Percentiles rank a stretch among this genome's conserved stretches.
These are phyloP conservation scores for Fagopyrum tataricum DNA, from an alignment of 148 eudicot species.

Conservation along the genomic window DNA sequence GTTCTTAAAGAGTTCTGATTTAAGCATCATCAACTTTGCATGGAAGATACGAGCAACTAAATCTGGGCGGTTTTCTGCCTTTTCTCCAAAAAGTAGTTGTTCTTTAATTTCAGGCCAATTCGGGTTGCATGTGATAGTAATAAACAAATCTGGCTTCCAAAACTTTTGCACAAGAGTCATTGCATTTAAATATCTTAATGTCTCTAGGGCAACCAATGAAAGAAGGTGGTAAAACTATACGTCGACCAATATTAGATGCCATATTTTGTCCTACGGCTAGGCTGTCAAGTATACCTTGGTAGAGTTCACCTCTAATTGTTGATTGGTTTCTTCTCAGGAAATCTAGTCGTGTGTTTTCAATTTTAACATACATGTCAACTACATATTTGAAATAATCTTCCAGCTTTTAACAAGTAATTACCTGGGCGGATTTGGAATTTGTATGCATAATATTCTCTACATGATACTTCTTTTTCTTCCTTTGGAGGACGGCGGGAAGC, in stretches of 20 bases:
- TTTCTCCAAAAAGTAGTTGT: too few relatives aligned
- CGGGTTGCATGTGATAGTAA: neutral
- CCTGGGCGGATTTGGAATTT: neutral
- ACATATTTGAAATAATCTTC: neutral
- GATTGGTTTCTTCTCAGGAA: neutral
- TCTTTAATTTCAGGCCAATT: neutral
- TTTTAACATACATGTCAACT: neutral
- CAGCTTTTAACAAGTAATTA: too few relatives aligned
- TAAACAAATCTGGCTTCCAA: neutral
- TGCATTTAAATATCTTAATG: too few relatives aligned
- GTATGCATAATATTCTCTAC: neutral
- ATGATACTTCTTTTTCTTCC: neutral
- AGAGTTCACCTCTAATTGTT: neutral
- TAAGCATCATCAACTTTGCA: too few relatives aligned
- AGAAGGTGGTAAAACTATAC: neutral
- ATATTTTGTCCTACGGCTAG: neutral
- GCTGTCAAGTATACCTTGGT: neutral
- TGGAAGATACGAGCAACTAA: too few relatives aligned
- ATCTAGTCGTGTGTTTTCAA: neutral
- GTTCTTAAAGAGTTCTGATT: too few relatives aligned
- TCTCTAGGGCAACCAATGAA: neutral
- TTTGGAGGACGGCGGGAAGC: neutral
- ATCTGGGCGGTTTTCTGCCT: too few relatives aligned
- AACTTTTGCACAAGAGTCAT: neutral
- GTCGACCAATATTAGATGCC: neutral